These are phyloP conservation scores for Carex littledalei DNA, from an alignment of 176 grass and related monocot genomes.

Conservation along the genomic window DNA sequence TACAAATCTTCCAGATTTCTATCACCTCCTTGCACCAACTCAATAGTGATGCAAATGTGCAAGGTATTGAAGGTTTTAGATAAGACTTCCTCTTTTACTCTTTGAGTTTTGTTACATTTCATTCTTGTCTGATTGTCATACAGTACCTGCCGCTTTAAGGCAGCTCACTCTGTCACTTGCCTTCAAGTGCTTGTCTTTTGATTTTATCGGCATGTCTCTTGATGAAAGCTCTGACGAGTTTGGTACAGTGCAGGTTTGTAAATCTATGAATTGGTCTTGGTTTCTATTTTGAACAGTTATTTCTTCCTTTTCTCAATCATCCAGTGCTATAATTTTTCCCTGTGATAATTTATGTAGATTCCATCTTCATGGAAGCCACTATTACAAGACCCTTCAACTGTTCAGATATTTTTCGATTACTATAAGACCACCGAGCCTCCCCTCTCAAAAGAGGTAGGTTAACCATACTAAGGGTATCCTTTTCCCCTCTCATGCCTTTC, in stretches of 20 bases:
- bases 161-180: slow-evolving; percentile 77
- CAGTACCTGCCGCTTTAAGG: slow-evolving; percentile 68
- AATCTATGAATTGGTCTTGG: slow-evolving; percentile 20
- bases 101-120: slow-evolving; percentile 22
- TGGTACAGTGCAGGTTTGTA: slow-evolving; percentile 87
- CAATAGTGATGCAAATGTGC: slow-evolving; percentile 63
- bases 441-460: slow-evolving; percentile 91
- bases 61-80: slow-evolving; percentile 36
- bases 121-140: slow-evolving; percentile 21
- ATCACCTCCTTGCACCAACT: slow-evolving; percentile 87
- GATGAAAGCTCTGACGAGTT: slow-evolving; percentile 99
- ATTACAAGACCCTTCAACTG: slow-evolving; percentile 82
- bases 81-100: slow-evolving; percentile 5
- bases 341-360: slow-evolving; percentile 52
- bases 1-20: slow-evolving; percentile 99
- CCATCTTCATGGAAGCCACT: slow-evolving; percentile 90
- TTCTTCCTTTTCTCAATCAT: background rate
- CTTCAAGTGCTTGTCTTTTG: slow-evolving; percentile 93
- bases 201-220: slow-evolving; percentile 92
- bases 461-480: background rate
- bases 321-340: background rate
- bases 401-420: slow-evolving; percentile 97
- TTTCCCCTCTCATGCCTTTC: background rate
- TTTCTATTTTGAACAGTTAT: slow-evolving; percentile 6
- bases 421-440: slow-evolving; percentile 73